Base-by-base conservation (phyloP, 2,329 filamentous ascomycete species). In the Macrophomina tecta region DNA sequence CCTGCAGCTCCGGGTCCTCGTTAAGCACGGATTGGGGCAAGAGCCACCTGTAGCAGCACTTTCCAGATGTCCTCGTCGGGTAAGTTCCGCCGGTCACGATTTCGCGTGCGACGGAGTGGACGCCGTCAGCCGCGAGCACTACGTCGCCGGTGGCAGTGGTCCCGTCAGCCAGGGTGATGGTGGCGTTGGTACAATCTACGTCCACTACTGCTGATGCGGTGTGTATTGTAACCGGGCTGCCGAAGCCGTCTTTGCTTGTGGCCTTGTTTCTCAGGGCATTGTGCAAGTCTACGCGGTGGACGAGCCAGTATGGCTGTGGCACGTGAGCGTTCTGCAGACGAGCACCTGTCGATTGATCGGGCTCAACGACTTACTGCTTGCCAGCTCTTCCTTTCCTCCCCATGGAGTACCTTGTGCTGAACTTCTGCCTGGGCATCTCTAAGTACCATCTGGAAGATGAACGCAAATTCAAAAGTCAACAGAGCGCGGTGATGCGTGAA, bases 1-100 rank as follows among this genome's bases (percentile, higher is more conserved):
- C 75, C 7, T 53, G 79, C 52, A 74, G 81, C 68, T 72, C 79
- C 30, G 71, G 82, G 72, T 78, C 81, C 45, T 72, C 76, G 8
- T 78, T 65, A 0, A 80, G 77, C 4, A 76, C 77, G 14, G 85
- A 81, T 1, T 80, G 79, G 0, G 81, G 77, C 0, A 89, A 79
- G 7, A 87, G 72, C 73, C 87, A 89, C 7, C 86, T 80, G 72
- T 87, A 89, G 1, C 86, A 86, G 53, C 82, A 85, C 71, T 87
- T 86, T 1, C 86, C 86, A 3, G 82, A 83, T 2, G 79, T 77
- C 56, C 80, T 81, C 0, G 82, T 76, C 36, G 78, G 75, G n/a
- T 79, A 69, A 4, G 74, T 71, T 36, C 67, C 70, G 46, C 69
- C 79, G 11, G 49, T 71, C 67, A 80, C 65, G 68, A 72, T 66